Percentiles rank a stretch among this genome's conserved stretches.
Evolutionary conservation across 1,284 basidiomycete species (phyloP).

Genomic region (Tilletia setariae): DNA sequence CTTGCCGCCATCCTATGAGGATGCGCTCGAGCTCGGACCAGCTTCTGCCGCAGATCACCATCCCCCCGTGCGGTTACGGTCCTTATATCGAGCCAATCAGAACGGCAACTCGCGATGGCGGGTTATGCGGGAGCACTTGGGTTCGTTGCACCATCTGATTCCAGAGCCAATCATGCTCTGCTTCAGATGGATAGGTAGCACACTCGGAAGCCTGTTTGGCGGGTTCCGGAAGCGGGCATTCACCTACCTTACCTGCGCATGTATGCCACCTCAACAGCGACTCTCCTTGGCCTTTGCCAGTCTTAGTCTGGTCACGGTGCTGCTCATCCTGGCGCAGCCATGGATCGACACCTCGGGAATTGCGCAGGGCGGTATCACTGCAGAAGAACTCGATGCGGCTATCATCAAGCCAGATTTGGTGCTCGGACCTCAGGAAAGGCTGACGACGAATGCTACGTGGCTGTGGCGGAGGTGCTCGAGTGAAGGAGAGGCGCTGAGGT

Average conservation of each 20-base stretch:
- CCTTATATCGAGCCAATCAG: background rate
- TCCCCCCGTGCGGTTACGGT: conserved; percentile 9
- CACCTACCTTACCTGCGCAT: conserved; percentile 2
- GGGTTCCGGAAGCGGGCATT: background rate
- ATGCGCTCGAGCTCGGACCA: conserved; percentile 9
- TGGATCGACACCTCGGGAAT: conserved; percentile 7
- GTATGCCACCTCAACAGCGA: conserved; percentile 2
- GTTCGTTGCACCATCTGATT: conserved; percentile 3
- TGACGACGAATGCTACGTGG: background rate
- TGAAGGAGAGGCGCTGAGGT: conserved; percentile 7
- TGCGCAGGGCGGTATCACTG: background rate
- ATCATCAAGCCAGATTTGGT: conserved; percentile 3
- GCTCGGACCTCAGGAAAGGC: background rate
- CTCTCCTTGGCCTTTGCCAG: conserved; percentile 6
- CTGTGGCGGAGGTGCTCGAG: conserved; percentile 9
- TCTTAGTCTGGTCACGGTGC: conserved; percentile 11
- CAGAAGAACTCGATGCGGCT: background rate
- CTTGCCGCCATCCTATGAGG: conserved; percentile 9
- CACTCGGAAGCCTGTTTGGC: background rate
- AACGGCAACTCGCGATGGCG: background rate
- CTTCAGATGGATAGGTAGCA: background rate
- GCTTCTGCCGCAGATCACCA: conserved; percentile 3
- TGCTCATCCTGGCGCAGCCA: background rate
- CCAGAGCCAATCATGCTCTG: conserved; percentile 10
- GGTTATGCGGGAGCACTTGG: background rate